Evolutionary conservation across 805 yeast species (phyloP).

Genomic region (Cyberlindnera misumaiensis): DNA sequence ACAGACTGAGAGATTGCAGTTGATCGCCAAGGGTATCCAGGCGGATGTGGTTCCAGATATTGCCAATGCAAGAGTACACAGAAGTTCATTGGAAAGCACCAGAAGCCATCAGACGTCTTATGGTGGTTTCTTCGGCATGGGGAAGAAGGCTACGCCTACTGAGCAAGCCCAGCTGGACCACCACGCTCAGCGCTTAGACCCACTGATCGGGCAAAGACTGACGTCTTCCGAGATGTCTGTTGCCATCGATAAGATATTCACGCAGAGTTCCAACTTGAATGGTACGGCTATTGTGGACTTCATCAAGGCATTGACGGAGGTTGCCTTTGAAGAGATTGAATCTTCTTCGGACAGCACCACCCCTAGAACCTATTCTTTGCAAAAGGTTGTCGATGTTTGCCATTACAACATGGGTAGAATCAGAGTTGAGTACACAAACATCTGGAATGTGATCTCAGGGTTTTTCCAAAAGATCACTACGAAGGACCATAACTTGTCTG

Average conservation of each 20-base stretch:
- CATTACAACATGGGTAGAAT: constrained; percentile 96
- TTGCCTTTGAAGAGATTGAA: constrained; percentile 85
- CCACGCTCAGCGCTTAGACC: constrained; percentile 60
- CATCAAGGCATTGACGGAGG: constrained; percentile 79
- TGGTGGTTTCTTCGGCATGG: constrained; percentile 47
- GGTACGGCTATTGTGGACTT: constrained; percentile 85
- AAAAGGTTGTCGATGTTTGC: constrained; percentile 94
- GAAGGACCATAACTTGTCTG: constrained; percentile 56
- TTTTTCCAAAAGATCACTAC: constrained; percentile 84
- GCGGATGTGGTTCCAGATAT: constrained; percentile 84
- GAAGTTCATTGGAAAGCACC: constrained; percentile 47
- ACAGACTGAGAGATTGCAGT: constrained; percentile 84
- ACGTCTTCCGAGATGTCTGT: constrained; percentile 66
- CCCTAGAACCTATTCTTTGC: constrained; percentile 89
- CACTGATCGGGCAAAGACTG: constrained; percentile 49
- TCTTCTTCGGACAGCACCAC: constrained; percentile 74
- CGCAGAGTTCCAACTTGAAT: constrained; percentile 69
- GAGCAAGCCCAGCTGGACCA: constrained; percentile 67
- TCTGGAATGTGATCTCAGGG: constrained; percentile 91
- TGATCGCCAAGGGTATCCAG: constrained; percentile 81
- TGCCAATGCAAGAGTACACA: constrained; percentile 51
- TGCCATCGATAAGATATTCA: constrained; percentile 79
- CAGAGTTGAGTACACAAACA: constrained; percentile 91
- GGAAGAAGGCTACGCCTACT: constrained; percentile 46
- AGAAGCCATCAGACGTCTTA: constrained; percentile 26